Percentiles rank a stretch among this genome's conserved stretches.
Conservation (phyloP, 257 asterid genomes). For the Nyctanthes arbortristis region DNA sequence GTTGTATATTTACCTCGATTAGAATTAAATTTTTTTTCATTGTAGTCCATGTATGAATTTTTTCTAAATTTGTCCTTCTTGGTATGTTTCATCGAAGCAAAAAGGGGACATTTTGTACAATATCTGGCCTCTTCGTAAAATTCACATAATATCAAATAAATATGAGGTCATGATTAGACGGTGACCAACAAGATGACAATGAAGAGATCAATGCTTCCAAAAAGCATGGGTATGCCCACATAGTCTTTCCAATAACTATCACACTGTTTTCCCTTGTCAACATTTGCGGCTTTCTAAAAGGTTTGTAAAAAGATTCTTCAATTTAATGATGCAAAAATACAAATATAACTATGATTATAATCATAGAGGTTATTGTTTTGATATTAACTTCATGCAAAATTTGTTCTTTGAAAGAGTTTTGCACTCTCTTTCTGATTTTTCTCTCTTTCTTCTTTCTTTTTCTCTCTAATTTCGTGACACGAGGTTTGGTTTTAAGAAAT, state of each 20-base stretch:
- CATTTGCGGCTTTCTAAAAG: background rate
- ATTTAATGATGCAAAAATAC: background rate
- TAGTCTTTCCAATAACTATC: background rate
- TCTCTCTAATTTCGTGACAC: too few relatives aligned
- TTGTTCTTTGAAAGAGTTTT: too few relatives aligned
- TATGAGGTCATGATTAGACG: background rate
- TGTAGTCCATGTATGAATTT: too few relatives aligned
- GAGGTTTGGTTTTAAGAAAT: too few relatives aligned
- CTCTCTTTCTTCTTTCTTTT: too few relatives aligned
- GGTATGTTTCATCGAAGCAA: too few relatives aligned
- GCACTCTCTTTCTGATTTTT: too few relatives aligned
- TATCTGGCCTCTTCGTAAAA: too few relatives aligned
- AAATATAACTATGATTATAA: background rate
- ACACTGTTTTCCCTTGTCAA: background rate
- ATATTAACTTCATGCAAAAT: background rate
- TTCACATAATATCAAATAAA: background rate
- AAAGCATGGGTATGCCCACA: background rate
- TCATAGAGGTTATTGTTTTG: background rate
- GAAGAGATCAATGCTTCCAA: background rate
- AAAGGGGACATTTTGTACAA: too few relatives aligned
- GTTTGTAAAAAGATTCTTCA: background rate
- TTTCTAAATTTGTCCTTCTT: too few relatives aligned
- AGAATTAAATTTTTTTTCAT: too few relatives aligned
- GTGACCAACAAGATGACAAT: background rate
- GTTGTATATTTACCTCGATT: too few relatives aligned